phyloP scores from a whole-genome alignment of 257 asterid species.

The Mitragyna speciosa region DNA sequence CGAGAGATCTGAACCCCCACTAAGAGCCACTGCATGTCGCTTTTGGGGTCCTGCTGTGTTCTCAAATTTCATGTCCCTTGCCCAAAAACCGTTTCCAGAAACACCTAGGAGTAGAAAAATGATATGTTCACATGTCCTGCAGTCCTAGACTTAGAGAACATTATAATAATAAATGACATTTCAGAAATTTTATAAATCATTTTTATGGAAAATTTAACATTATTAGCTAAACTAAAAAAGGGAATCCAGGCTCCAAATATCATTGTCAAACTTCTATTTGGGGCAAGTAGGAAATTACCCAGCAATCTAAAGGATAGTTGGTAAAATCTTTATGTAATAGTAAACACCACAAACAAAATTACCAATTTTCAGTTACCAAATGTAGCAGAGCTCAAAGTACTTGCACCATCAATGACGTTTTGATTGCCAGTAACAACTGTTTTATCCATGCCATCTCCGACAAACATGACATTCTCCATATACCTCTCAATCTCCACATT shows the following conservation, averaged over 20 bases:
- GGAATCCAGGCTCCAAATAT: too few relatives aligned
- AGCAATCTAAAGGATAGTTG: too few relatives aligned
- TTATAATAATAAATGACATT: not conserved
- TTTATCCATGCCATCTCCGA: constrained; percentile 77
- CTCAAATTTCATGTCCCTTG: constrained; percentile 69
- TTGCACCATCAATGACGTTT: constrained; percentile 58
- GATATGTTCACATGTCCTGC: not conserved
- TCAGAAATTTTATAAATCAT: not conserved
- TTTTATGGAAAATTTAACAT: not conserved
- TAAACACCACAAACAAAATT: too few relatives aligned
- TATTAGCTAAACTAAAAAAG: too few relatives aligned
- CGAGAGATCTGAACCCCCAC: constrained; percentile 49
- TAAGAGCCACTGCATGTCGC: constrained; percentile 69
- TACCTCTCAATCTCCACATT: constrained; percentile 50
- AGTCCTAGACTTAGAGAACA: not conserved
- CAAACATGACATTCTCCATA: constrained; percentile 54
- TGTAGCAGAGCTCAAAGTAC: constrained; percentile 61
- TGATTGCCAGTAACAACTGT: constrained; percentile 51
- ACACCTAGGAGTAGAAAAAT: constrained; percentile 35
- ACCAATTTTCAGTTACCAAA: constrained; percentile 38
- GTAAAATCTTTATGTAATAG: too few relatives aligned
- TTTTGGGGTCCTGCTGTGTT: constrained; percentile 69
- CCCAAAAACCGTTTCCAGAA: constrained; percentile 68
- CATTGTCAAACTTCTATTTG: too few relatives aligned
- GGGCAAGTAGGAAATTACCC: too few relatives aligned